These are phyloP conservation scores for Phialophora chinensis DNA, from an alignment of 2,329 filamentous ascomycete species.

Conservation along the genomic window DNA sequence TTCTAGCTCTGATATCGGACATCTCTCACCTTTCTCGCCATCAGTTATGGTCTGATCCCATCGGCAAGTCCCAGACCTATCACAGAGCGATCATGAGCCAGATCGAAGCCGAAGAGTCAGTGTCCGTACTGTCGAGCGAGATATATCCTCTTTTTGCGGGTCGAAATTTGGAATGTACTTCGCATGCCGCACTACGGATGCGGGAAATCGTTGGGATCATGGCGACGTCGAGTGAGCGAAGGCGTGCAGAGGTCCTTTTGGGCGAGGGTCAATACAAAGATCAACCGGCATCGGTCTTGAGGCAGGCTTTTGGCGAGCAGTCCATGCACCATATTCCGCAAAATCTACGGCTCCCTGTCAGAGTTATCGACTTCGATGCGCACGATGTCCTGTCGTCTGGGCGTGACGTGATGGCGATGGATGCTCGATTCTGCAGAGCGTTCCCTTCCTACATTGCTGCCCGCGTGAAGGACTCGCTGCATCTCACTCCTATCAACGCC, in stretches of 20 bases:
- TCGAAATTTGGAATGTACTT: conserved; percentile 68
- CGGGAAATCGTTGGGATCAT: conserved; percentile 69
- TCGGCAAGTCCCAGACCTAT: conserved; percentile 57
- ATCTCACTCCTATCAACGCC: conserved; percentile 66
- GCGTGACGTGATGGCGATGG: not conserved
- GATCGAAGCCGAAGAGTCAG: conserved; percentile 67
- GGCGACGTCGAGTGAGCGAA: conserved; percentile 65
- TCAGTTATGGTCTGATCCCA: conserved; percentile 42
- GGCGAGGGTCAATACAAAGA: conserved; percentile 50
- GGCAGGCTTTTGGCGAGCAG: conserved; percentile 45
- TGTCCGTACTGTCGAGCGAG: conserved; percentile 64
- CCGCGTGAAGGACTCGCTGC: conserved; percentile 35
- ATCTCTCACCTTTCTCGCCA: conserved; percentile 63
- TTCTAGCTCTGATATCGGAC: conserved; percentile 75
- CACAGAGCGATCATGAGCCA: conserved; percentile 68
- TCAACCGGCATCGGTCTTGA: conserved; percentile 52
- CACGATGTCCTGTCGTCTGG: conserved; percentile 22
- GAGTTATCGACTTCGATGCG: conserved; percentile 58
- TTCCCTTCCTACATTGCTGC: conserved; percentile 24
- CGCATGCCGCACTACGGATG: conserved; percentile 69
- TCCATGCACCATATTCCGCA: conserved; percentile 56
- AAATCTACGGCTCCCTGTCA: conserved; percentile 67
- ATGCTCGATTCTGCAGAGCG: not conserved
- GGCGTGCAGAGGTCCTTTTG: conserved; percentile 65
- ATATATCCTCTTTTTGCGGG: conserved; percentile 67